Evolutionary conservation across 2,329 filamentous ascomycete species (phyloP).

Genomic region (Aspergillus candidus): DNA sequence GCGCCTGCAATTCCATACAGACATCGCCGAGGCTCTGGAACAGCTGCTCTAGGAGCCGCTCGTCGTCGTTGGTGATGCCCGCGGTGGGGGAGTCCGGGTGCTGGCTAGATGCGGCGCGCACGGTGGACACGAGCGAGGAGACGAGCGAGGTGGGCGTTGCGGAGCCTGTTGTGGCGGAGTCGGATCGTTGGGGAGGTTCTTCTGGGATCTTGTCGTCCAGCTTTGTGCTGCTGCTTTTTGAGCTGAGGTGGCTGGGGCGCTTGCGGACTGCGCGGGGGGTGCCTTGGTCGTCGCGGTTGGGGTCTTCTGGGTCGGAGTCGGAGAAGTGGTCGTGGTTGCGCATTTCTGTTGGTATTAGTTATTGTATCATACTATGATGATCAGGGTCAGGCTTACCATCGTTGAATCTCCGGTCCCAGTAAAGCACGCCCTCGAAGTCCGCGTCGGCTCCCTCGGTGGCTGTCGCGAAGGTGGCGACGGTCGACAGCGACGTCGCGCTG

Average conservation of each 20-base stretch:
- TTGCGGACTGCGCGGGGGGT: slow-evolving; percentile 20
- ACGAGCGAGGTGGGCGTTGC: slow-evolving; percentile 28
- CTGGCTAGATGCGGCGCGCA: slow-evolving; percentile 28
- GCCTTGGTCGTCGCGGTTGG: slow-evolving; percentile 10
- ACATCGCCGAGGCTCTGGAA: slow-evolving; percentile 46
- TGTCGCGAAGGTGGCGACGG: slow-evolving; percentile 57
- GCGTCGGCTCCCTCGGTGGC: slow-evolving; percentile 50
- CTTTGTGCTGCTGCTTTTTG: not conserved
- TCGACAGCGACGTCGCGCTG: slow-evolving; percentile 57
- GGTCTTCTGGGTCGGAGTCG: slow-evolving; percentile 11
- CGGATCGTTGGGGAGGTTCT: slow-evolving; percentile 19
- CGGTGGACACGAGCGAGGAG: slow-evolving; percentile 35
- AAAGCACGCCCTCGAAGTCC: slow-evolving; percentile 35
- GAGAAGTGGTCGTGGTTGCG: slow-evolving; percentile 18
- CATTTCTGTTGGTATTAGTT: slow-evolving; percentile 15
- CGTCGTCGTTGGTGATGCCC: slow-evolving; percentile 48
- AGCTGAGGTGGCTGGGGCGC: slow-evolving; percentile 11
- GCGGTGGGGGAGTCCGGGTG: slow-evolving; percentile 15
- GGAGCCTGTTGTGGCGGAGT: slow-evolving; percentile 21
- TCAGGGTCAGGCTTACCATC: slow-evolving; percentile 19
- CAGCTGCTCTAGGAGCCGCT: slow-evolving; percentile 51
- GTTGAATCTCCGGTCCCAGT: slow-evolving; percentile 34
- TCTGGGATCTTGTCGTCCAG: not conserved
- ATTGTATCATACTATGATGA: no score
- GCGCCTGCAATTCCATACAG: slow-evolving; percentile 45